Conservation (phyloP, 1,139 yeast genomes). For the Hansenula anomala region DNA sequence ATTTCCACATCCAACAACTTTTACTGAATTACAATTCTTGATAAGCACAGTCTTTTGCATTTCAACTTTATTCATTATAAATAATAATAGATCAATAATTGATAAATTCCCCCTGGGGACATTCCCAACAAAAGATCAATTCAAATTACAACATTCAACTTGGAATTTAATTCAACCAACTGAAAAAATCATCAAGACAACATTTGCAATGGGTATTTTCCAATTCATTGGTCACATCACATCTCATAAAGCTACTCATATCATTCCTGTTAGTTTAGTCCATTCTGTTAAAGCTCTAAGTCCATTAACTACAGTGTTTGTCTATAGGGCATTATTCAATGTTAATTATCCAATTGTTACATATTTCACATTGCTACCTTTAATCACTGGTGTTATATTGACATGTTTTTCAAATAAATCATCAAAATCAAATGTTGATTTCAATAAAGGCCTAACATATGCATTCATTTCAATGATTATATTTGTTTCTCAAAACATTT, state of each 20-base stretch:
- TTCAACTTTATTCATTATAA: slow-evolving; percentile 15
- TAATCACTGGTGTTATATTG: slow-evolving; percentile 78
- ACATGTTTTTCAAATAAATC: slow-evolving; percentile 47
- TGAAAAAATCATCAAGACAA: slow-evolving; percentile 49
- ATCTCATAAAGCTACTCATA: slow-evolving; percentile 81
- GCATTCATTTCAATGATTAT: slow-evolving; percentile 81
- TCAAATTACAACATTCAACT: slow-evolving; percentile 24
- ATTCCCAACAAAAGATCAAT: slow-evolving; percentile 34
- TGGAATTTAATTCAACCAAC: slow-evolving; percentile 48
- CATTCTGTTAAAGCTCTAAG: slow-evolving; percentile 90
- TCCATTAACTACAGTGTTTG: slow-evolving; percentile 82
- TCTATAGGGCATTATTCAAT: slow-evolving; percentile 58
- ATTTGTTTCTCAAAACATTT: slow-evolving; percentile 88
- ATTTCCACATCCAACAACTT: slow-evolving; percentile 74
- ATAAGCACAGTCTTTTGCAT: slow-evolving; percentile 57
- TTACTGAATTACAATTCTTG: slow-evolving; percentile 80
- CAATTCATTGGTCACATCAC: slow-evolving; percentile 89
- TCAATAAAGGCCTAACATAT: slow-evolving; percentile 60
- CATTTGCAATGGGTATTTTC: slow-evolving; percentile 90
- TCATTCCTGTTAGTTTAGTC: slow-evolving; percentile 86
- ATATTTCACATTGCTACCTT: slow-evolving; percentile 70
- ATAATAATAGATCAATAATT: slow-evolving; percentile 16
- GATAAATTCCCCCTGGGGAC: slow-evolving; percentile 52
- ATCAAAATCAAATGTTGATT: slow-evolving; percentile 30
- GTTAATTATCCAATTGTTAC: slow-evolving; percentile 59